phyloP scores from a whole-genome alignment of 2,329 filamentous ascomycete genomes.

The Fusarium luffae region DNA sequence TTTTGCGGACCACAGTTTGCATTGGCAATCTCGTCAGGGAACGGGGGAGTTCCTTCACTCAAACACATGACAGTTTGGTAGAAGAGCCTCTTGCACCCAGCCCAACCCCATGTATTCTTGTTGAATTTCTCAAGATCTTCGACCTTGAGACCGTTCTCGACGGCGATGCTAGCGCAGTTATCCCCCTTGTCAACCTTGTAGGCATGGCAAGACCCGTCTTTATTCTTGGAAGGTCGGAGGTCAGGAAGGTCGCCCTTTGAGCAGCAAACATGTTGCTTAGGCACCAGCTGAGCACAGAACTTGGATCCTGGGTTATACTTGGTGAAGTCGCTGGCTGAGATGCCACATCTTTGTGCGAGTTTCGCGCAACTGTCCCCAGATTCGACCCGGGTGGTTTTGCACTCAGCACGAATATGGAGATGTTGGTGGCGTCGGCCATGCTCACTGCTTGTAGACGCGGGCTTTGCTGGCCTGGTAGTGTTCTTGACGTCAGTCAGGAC shows the following conservation, averaged over 20 bases:
- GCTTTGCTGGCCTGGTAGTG: not conserved
- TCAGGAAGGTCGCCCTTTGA: not conserved
- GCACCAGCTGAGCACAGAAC: not conserved
- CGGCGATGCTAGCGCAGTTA: not conserved
- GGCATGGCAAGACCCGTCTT: not conserved
- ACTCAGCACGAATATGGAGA: not conserved
- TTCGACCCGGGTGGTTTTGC: not conserved
- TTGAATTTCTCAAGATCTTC: not conserved
- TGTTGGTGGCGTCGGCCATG: not conserved
- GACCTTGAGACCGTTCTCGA: not conserved
- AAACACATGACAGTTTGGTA: not conserved
- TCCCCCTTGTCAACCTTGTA: not conserved
- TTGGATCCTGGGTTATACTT: not conserved
- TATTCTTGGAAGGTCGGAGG: not conserved
- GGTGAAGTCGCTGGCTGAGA: not conserved
- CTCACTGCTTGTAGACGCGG: not conserved
- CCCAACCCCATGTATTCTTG: slow-evolving; percentile 2
- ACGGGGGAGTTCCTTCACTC: not conserved
- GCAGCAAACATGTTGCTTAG: not conserved
- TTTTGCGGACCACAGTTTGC: not conserved
- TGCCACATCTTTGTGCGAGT: not conserved
- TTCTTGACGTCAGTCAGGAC: not conserved
- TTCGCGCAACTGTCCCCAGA: not conserved
- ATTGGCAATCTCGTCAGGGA: not conserved
- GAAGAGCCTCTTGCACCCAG: not conserved